phyloP scores from a whole-genome alignment of 306 rosid species.

The Inga oerstediana region DNA sequence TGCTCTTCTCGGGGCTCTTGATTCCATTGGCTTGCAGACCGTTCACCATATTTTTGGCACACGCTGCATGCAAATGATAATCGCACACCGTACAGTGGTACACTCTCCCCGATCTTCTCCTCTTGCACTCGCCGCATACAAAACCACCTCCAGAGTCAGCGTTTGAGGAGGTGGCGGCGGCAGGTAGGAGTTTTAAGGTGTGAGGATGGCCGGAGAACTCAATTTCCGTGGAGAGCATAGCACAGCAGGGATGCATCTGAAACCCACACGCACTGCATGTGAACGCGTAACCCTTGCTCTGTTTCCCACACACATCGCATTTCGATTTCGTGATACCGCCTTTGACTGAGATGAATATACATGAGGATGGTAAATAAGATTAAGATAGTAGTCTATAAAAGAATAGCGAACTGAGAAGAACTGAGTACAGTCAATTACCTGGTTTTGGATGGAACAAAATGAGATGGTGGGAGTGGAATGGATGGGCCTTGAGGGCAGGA shows the following conservation, averaged over 20 bases:
- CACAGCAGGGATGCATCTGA: constrained; percentile 92
- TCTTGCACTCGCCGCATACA: constrained; percentile 68
- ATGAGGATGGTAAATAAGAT: neutral
- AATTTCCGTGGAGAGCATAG: constrained; percentile 63
- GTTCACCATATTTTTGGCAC: constrained; percentile 72
- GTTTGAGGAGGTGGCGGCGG: constrained; percentile 17
- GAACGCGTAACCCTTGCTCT: constrained; percentile 69
- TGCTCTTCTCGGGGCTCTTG: constrained; percentile 50
- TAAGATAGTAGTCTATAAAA: too few relatives aligned
- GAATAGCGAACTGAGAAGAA: too few relatives aligned
- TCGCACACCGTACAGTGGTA: constrained; percentile 71
- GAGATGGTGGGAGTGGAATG: constrained; percentile 78
- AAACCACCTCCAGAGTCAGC: constrained; percentile 1
- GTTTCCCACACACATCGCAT: constrained; percentile 76
- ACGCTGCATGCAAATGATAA: constrained; percentile 69
- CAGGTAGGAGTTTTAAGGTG: constrained; percentile 49
- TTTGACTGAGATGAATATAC: constrained; percentile 41
- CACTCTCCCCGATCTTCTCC: constrained; percentile 64
- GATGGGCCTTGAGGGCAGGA: constrained; percentile 66
- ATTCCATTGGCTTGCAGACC: constrained; percentile 69
- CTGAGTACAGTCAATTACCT: constrained; percentile 26
- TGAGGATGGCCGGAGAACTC: constrained; percentile 54
- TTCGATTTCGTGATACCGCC: constrained; percentile 67
- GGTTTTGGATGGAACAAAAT: constrained; percentile 64
- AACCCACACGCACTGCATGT: constrained; percentile 69